These are phyloP conservation scores for Termitomyces eurrhizus DNA, from an alignment of 768 basidiomycete genomes.

Conservation along the genomic window DNA sequence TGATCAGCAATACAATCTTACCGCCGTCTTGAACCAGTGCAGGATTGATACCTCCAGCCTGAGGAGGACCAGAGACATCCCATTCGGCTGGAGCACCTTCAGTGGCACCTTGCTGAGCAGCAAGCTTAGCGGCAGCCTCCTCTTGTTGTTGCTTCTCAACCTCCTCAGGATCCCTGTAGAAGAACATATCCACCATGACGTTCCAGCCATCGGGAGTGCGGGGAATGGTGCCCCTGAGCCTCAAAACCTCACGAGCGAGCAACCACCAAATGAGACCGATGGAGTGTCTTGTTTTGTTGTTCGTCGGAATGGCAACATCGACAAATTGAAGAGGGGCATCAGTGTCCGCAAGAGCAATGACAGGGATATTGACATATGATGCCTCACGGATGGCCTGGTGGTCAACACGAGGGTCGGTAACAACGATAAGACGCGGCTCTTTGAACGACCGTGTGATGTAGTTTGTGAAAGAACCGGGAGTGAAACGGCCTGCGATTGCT, in stretches of 20 bases:
- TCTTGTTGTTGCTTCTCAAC: slow-evolving; percentile 97
- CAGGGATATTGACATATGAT: slow-evolving; percentile 99
- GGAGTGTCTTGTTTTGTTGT: slow-evolving; percentile 98
- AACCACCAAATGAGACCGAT: slow-evolving; percentile 99
- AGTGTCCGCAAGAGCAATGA: slow-evolving; percentile 98
- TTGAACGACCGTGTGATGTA: slow-evolving; percentile 99
- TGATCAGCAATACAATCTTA: slow-evolving; percentile 28
- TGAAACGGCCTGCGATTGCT: slow-evolving; percentile 99
- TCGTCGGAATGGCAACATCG: slow-evolving; percentile 97
- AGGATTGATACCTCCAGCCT: slow-evolving; percentile 74
- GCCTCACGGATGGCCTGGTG: slow-evolving; percentile 99
- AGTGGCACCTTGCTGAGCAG: slow-evolving; percentile 46
- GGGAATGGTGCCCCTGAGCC: slow-evolving; percentile 90
- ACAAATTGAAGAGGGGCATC: slow-evolving; percentile 97
- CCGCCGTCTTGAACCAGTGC: slow-evolving; percentile 60
- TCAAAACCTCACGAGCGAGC: slow-evolving; percentile 94
- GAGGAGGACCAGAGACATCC: slow-evolving; percentile 68
- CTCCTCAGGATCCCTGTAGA: slow-evolving; percentile 99
- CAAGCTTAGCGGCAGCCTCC: slow-evolving; percentile 82
- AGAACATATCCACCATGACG: slow-evolving; percentile 99
- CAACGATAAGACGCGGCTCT: slow-evolving; percentile 97
- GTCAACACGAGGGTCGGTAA: slow-evolving; percentile 98
- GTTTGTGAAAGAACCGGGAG: slow-evolving; percentile 98
- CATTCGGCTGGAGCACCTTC: slow-evolving; percentile 59
- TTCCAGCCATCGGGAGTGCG: slow-evolving; percentile 93